Conservation (phyloP, 83 land plant species). For the Diphasiastrum complanatum region DNA sequence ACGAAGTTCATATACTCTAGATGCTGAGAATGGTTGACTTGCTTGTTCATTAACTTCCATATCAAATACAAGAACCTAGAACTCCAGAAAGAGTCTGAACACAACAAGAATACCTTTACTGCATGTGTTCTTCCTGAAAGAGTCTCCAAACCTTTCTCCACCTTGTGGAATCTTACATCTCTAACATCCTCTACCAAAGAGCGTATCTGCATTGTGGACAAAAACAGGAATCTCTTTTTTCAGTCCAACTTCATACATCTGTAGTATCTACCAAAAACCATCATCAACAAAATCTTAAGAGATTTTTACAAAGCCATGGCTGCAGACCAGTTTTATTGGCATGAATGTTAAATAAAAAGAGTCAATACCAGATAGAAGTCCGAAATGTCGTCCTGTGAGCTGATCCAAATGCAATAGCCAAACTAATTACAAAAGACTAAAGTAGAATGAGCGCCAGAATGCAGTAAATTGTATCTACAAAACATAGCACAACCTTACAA, state of each 20-base stretch:
- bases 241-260: slow-evolving; percentile 3
- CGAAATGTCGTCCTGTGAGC: slow-evolving; percentile 76
- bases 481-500: too few relatives aligned
- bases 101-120: slow-evolving; percentile 61
- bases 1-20: too few relatives aligned
- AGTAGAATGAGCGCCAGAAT: not conserved
- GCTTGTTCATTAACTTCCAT: too few relatives aligned
- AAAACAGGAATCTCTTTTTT: not conserved
- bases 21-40: too few relatives aligned
- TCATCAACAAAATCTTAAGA: too few relatives aligned
- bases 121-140: slow-evolving; percentile 73
- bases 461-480: not conserved
- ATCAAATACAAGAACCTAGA: not conserved
- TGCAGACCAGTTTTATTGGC: not conserved
- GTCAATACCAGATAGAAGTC: slow-evolving; percentile 34
- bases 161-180: slow-evolving; percentile 90
- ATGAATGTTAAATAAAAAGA: slow-evolving; percentile 1
- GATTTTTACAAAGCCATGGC: not conserved
- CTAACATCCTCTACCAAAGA: slow-evolving; percentile 90
- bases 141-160: slow-evolving; percentile 72
- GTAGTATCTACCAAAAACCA: too few relatives aligned
- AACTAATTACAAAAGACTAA: slow-evolving; percentile 13
- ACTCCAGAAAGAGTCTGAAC: not conserved
- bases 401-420: slow-evolving; percentile 23
- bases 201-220: slow-evolving; percentile 47